Base-by-base conservation (phyloP, 192 early-diverging fungal species). In the Linnemannia elongata region DNA sequence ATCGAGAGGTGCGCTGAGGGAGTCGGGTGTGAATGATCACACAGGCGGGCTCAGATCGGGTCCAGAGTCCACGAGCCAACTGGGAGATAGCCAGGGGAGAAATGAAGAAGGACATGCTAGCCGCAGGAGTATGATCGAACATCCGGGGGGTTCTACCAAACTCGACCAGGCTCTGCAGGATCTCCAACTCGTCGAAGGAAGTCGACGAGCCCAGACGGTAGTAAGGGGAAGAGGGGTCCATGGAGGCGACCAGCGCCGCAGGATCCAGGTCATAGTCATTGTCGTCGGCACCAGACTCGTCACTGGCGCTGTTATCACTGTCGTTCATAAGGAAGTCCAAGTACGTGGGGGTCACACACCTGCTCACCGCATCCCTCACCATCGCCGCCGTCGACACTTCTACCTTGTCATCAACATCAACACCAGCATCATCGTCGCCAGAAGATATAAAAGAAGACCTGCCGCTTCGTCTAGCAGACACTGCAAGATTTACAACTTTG, bases 11-110 rank as follows among this genome's bases (percentile, higher is more conserved):
- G 4, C 74, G 47, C 27, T 78, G 79, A 9, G 82, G 79, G 55
- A 87, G 77, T 39, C 80, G 78, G 49, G 79, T 87, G 72, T 87
- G 81, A 44, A 87, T 87, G 68, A 87, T 81, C 47, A 87, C 80
- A 73, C 85, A 81, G 45, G 79, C 75, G 30, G 84, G 79, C 30
- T 75, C 72, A 17, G 84, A 78, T 5, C 84, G 39, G 6, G 76
- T 81, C 75, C 79, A 81, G 5, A 87, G 79, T 45, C 79, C 79
- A 0, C 72, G 9, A 38, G 79, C 74, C 6, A 87, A 76, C 70
- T 81, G 75, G 10, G 75, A 74, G 38, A 87, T 81, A 4, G 85
- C 75, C 30, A 87, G 20, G 2, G 85, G 79, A 1, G 85, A 81
- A 6, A 87, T 78, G 33, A 81, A 87, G 38, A 87, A 87, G 5